Evolutionary conservation across 305 asterid genomes (phyloP), one percentile per base, ranked within the genome.

Genomic region (Solanum hybrid): DNA sequence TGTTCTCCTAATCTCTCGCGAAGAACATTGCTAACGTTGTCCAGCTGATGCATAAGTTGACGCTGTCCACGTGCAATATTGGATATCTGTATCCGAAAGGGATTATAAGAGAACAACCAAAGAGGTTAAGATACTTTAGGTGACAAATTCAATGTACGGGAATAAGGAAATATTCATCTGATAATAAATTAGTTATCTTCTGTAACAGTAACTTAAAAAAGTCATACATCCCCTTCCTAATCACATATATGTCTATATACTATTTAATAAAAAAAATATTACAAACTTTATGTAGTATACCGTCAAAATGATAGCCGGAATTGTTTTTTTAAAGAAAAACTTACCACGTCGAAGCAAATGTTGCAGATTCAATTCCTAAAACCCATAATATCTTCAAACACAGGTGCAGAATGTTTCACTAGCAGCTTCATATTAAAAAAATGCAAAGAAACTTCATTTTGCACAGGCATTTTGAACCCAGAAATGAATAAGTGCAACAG

Each of bases 21-120:
- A 12, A 93, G 86, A 91, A 90, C 89, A 45, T 72, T 93, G 90
- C 87, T 89, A 29, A 93, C 86, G 17, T 90, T 92, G 71, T 91
- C 93, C 87, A 90, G 82, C 93, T 95, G 99, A 85, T 94, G 97
- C 94, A 97, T 92, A 77, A 95, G 91, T 93, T 98, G 99, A 80
- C 96, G 95, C 56, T 98, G 99, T 15, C 98, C 94, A 10, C 98
- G 95, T 31, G 94, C 91, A 85, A 98, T 90, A 84, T 88, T 94
- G 42, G 97, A 92, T 88, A 98, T 90, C 99, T 98, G 95, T 88
- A 10, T 42, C 42, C 35, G 37, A 12, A 89, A 37, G 56, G 87
- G 27, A 35, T 27, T 82, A 26, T 81, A 42, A 42, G 31, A 84
- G 31, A 56, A 32, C 42, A 19, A 56, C 87, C 45, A 51, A 31